Percentiles rank a stretch among this genome's conserved stretches.
Evolutionary conservation across 1,139 yeast species (phyloP).

Genomic region (Pichia sp.): DNA sequence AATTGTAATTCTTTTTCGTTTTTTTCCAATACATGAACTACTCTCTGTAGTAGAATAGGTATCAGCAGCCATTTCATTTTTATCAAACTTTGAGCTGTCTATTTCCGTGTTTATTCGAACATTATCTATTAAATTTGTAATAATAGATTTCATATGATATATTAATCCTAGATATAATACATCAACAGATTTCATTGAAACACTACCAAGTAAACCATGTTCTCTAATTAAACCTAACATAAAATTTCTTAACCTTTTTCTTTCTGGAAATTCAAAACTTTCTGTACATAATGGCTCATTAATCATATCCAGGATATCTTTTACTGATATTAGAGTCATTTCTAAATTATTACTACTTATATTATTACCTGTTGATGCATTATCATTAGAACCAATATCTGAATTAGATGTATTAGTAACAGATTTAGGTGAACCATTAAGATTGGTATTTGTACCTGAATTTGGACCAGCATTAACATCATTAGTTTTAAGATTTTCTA

Average conservation of each 20-base stretch:
- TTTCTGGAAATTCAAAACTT: conserved; percentile 76
- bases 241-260: conserved; percentile 58
- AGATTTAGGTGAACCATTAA: not conserved
- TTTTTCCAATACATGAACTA: not conserved
- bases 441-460: not conserved
- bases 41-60: not conserved
- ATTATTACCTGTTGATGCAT: not conserved
- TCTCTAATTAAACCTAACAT: conserved; percentile 85
- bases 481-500: not conserved
- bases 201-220: conserved; percentile 80
- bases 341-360: conserved; percentile 17
- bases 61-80: no score
- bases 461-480: no score
- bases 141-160: conserved; percentile 62
- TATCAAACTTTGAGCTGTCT: no score
- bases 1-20: conserved; percentile 34
- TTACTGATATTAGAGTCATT: conserved; percentile 80
- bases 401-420: not conserved
- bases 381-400: not conserved
- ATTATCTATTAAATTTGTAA: conserved; percentile 71
- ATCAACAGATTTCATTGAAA: conserved; percentile 69
- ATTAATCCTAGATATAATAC: conserved; percentile 77
- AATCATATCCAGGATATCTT: conserved; percentile 86
- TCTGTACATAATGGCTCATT: conserved; percentile 80
- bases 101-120: conserved; percentile 38